Evolutionary conservation across 352 stramenopile species (phyloP).

Genomic region (Globisporangium echinulatum): DNA sequence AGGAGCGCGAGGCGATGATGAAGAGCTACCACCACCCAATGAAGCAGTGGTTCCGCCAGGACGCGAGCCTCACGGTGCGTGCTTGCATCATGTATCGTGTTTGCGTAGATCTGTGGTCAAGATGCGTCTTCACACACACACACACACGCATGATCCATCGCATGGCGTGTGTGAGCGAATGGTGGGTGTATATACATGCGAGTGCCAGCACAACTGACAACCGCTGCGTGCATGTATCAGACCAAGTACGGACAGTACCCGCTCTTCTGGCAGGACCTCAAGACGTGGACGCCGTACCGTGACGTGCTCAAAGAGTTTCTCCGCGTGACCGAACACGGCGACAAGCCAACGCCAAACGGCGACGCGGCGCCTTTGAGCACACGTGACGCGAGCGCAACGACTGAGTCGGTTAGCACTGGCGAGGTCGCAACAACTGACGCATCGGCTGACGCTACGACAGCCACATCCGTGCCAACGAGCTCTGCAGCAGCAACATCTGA

Average conservation of each 20-base stretch:
- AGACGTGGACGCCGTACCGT: constrained; percentile 91
- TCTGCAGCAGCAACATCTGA: background rate
- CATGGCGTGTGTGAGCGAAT: too few relatives aligned
- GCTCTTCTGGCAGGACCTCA: constrained; percentile 93
- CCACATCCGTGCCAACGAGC: constrained; percentile 2
- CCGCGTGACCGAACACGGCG: constrained; percentile 49
- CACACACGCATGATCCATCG: too few relatives aligned
- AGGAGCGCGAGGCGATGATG: constrained; percentile 87
- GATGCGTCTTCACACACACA: too few relatives aligned
- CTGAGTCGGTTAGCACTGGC: background rate
- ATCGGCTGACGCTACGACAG: background rate
- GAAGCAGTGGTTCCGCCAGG: constrained; percentile 84
- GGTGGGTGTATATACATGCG: too few relatives aligned
- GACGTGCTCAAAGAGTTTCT: constrained; percentile 90
- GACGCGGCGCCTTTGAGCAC: background rate
- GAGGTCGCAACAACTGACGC: background rate
- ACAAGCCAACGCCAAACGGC: constrained; percentile 17
- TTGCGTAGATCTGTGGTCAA: background rate
- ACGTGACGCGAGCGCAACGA: background rate
- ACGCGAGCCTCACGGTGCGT: constrained; percentile 35
- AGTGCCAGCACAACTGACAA: too few relatives aligned
- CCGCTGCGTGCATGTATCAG: constrained; percentile 8
- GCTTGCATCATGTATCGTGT: background rate
- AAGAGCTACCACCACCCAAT: constrained; percentile 82
- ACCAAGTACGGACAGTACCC: constrained; percentile 89